Evolutionary conservation across 1,284 basidiomycete genomes (phyloP).

Genomic region (Pterula multifida): DNA sequence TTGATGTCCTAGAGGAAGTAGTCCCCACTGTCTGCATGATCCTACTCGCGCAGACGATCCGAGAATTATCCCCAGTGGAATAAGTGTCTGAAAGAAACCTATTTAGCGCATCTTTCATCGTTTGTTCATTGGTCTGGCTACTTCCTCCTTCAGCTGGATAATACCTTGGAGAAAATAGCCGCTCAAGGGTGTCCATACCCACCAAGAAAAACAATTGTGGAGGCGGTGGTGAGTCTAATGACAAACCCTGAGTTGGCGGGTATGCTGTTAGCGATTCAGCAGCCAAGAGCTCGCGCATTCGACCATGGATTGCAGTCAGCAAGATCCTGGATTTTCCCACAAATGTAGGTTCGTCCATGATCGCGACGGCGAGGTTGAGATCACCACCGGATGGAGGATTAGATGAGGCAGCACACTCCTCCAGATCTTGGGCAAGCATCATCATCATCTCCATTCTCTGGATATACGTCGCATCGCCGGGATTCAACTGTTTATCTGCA

Average conservation of each 20-base stretch:
- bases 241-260: slow-evolving; percentile 13
- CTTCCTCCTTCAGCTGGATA: slow-evolving; percentile 36
- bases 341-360: slow-evolving; percentile 84
- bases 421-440: slow-evolving; percentile 44
- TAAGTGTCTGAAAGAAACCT: background rate
- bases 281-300: slow-evolving; percentile 18
- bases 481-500: slow-evolving; percentile 73
- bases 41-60: slow-evolving; percentile 11
- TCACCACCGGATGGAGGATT: background rate
- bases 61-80: slow-evolving; percentile 1
- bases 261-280: slow-evolving; percentile 4
- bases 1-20: slow-evolving; percentile 4
- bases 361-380: slow-evolving; percentile 63
- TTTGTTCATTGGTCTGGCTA: slow-evolving; percentile 12
- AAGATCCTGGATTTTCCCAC: slow-evolving; percentile 69
- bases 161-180: slow-evolving; percentile 75
- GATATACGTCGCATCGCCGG: slow-evolving; percentile 59
- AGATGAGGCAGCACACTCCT: background rate
- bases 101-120: slow-evolving; percentile 8
- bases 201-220: slow-evolving; percentile 57
- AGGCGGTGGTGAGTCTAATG: slow-evolving; percentile 2
- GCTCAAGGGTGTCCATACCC: slow-evolving; percentile 82
- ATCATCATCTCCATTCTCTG: slow-evolving; percentile 82
- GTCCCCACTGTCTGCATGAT: slow-evolving; percentile 19
- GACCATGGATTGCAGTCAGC: slow-evolving; percentile 33